Conservation (phyloP, 2,329 filamentous ascomycete genomes). For the Cladosporium sp. region DNA sequence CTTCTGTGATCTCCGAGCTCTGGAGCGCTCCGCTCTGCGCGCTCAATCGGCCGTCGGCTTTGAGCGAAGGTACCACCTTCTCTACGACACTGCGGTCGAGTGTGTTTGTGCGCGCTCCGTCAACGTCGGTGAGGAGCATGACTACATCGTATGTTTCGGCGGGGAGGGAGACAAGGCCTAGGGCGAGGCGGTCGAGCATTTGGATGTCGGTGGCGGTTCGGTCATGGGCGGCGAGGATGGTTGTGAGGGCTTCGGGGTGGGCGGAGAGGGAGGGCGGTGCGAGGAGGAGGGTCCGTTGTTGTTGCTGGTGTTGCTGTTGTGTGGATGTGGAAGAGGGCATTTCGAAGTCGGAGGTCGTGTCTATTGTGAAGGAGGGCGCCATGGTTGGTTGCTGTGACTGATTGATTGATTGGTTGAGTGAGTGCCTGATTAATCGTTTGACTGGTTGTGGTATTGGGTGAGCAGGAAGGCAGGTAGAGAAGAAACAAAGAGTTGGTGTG, state of each 20-base stretch:
- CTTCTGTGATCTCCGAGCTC: constrained; percentile 66
- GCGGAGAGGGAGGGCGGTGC: constrained; percentile 87
- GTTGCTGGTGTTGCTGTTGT: constrained; percentile 21
- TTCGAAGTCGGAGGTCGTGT: constrained; percentile 41
- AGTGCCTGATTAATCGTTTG: not conserved
- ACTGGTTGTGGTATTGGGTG: not conserved
- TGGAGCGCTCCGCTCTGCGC: constrained; percentile 67
- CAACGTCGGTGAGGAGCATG: constrained; percentile 77
- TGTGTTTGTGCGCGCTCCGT: constrained; percentile 67
- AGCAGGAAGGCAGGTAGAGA: not conserved
- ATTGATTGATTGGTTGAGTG: not conserved
- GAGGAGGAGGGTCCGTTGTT: constrained; percentile 72
- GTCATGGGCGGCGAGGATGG: constrained; percentile 71
- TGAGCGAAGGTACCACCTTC: constrained; percentile 69
- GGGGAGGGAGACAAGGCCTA: constrained; percentile 77
- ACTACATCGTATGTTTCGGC: constrained; percentile 77
- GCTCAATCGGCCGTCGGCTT: constrained; percentile 65
- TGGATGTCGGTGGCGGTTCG: constrained; percentile 81
- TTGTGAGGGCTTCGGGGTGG: constrained; percentile 74
- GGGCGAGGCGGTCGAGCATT: constrained; percentile 92
- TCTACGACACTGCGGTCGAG: constrained; percentile 69
- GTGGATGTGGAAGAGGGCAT: constrained; percentile 27
- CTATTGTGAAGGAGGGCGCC: constrained; percentile 42
- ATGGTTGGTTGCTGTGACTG: constrained; percentile 29
- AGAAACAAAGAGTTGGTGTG: not conserved